Base-by-base conservation (phyloP, 345 rosid genomes). In the Camelina neglecta region DNA sequence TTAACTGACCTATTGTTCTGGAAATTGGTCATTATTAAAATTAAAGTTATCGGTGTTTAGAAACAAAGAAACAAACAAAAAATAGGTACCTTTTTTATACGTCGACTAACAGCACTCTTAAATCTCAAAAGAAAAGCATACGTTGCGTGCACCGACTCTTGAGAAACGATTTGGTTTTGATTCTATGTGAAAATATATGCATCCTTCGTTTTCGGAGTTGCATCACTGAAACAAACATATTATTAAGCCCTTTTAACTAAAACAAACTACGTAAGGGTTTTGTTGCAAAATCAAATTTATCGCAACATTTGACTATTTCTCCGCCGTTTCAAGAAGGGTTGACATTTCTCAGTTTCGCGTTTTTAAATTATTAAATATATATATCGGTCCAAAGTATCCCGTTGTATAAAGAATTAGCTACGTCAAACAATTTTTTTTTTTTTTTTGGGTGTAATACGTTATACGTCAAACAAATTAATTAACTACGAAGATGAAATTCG, bases 241-340 rank as follows among this genome's bases (percentile, higher is more conserved):
- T 58, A 33, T 18, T 18, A 18, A 18, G 6, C 7, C 36, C 8
- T 1, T 33, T 33, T 33, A 33, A 33, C 36, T 24, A 33, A 35
- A 35, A 35, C 38, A 38, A 38, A 35, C 16, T 35, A 9, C 16
- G 36, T 36, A 39, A 35, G 26, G 26, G 18, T 18, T 16, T 45
- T 15, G 18, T n/a, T 13, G 16, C 8, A 15, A 47, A 47, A 47
- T 5, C 0, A 12, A 44, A 44, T 12, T 6, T 15, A 15, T 15
- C 15, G 54, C 68, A 18, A 18, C 31, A 7, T 53, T 12, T 21
- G 39, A 60, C 29, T 15, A 23, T 6, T 15, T 53, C 54, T 51
- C 7, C 6, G 69, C 76, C 76, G 69, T 62, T 15, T 41, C 15
- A 51, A 39, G 21, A 24, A 51, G 60, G 69, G 61, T 47, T 62